Percentiles rank a stretch among this genome's conserved stretches.
phyloP scores from a whole-genome alignment of 345 rosid species.

The Cardiospermum halicacabum region DNA sequence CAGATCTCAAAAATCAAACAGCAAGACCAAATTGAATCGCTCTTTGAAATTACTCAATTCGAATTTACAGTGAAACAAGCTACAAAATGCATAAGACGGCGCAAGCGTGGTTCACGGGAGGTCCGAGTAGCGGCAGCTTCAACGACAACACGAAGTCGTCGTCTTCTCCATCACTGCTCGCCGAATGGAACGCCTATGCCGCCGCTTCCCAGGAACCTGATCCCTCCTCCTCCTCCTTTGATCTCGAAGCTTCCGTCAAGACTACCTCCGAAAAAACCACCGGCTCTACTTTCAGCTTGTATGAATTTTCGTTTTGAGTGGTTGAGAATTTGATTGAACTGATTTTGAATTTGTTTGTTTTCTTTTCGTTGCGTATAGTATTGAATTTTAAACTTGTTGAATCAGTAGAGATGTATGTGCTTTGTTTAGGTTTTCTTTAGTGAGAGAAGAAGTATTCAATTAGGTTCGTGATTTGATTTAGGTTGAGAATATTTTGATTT shows the following conservation, averaged over 20 bases:
- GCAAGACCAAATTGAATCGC: background rate
- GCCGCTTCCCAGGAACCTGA: slow-evolving; percentile 35
- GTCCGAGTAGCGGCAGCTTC: slow-evolving; percentile 25
- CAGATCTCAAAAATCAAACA: background rate
- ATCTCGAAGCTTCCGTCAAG: slow-evolving; percentile 49
- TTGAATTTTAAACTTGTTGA: background rate
- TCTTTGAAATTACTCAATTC: background rate
- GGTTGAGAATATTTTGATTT: too few species aligned
- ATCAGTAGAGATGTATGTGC: background rate
- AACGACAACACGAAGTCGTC: slow-evolving; percentile 16
- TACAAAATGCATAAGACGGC: slow-evolving; percentile 39
- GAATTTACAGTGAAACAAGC: background rate
- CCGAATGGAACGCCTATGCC: slow-evolving; percentile 55
- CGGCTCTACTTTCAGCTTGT: slow-evolving; percentile 34
- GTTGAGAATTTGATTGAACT: background rate
- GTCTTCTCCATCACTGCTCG: slow-evolving; percentile 34
- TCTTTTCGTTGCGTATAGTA: background rate
- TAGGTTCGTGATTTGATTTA: too few species aligned
- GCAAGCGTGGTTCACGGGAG: slow-evolving; percentile 44
- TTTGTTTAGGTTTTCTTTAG: background rate
- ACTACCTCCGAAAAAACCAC: slow-evolving; percentile 28
- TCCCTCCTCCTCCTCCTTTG: slow-evolving; percentile 28
- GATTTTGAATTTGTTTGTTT: background rate
- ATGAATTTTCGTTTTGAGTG: background rate
- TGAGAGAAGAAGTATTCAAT: too few species aligned